phyloP scores from a whole-genome alignment of 768 basidiomycete genomes.

The Mycena polygramma region DNA sequence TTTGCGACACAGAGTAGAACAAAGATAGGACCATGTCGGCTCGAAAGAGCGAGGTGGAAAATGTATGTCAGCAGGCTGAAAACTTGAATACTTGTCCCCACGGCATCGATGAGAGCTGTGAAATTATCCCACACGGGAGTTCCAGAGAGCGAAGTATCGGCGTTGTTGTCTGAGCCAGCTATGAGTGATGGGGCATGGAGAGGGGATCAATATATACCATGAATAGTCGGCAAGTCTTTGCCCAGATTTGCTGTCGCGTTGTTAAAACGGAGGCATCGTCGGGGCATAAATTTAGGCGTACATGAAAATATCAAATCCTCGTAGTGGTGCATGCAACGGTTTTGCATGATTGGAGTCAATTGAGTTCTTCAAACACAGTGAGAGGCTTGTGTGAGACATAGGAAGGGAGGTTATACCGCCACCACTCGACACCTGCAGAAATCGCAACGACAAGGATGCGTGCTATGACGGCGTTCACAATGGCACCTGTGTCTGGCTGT shows the following conservation, averaged over 20 bases:
- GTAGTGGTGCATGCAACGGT: slow-evolving; percentile 42
- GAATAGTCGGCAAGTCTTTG: slow-evolving; percentile 31
- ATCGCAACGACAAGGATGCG: slow-evolving; percentile 30
- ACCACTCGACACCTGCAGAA: slow-evolving; percentile 22
- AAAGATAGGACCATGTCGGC: slow-evolving; percentile 50
- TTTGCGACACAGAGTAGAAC: slow-evolving; percentile 50
- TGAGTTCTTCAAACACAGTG: slow-evolving; percentile 10
- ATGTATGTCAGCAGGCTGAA: slow-evolving; percentile 50
- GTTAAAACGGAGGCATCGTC: slow-evolving; percentile 35
- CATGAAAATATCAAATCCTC: slow-evolving; percentile 46
- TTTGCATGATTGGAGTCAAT: slow-evolving; percentile 28
- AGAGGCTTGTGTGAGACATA: neutral
- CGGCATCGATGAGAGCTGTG: slow-evolving; percentile 40
- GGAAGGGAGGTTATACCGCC: slow-evolving; percentile 18
- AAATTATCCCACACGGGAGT: slow-evolving; percentile 37
- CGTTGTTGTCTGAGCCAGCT: slow-evolving; percentile 19
- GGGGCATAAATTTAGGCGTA: slow-evolving; percentile 21
- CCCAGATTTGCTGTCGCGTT: slow-evolving; percentile 32
- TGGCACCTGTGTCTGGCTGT: slow-evolving; percentile 21
- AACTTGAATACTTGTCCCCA: slow-evolving; percentile 38
- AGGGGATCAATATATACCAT: slow-evolving; percentile 12
- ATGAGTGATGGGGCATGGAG: neutral
- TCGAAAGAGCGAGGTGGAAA: slow-evolving; percentile 44
- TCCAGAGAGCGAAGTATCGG: slow-evolving; percentile 22
- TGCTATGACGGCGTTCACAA: slow-evolving; percentile 25